Evolutionary conservation across 345 rosid species (phyloP).

Genomic region (Isatis tinctoria): DNA sequence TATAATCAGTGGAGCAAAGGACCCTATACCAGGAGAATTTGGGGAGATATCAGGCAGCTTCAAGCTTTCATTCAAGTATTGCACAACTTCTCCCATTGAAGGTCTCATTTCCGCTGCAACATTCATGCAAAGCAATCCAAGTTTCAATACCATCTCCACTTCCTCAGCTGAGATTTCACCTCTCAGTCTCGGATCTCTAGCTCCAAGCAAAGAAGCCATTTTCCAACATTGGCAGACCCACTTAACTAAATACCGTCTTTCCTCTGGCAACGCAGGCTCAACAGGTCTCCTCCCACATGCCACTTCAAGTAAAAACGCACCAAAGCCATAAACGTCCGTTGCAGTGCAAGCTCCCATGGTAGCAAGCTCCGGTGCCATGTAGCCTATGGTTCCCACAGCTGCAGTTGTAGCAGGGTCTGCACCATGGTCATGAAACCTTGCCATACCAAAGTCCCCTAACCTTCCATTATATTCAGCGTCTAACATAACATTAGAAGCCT

Average conservation of each 20-base stretch:
- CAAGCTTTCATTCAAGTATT: slow-evolving; percentile 6
- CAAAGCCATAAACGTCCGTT: slow-evolving; percentile 43
- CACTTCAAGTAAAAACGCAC: slow-evolving; percentile 42
- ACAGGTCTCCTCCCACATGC: slow-evolving; percentile 50
- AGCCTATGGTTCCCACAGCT: slow-evolving; percentile 46
- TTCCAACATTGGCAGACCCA: slow-evolving; percentile 34
- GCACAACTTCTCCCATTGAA: slow-evolving; percentile 17
- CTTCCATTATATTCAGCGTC: slow-evolving; percentile 40
- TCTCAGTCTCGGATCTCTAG: slow-evolving; percentile 35
- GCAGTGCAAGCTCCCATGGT: slow-evolving; percentile 32
- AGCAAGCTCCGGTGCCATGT: slow-evolving; percentile 45
- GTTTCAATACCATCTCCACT: slow-evolving; percentile 38
- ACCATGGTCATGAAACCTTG: slow-evolving; percentile 42
- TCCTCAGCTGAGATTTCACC: slow-evolving; percentile 37
- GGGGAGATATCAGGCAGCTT: slow-evolving; percentile 24
- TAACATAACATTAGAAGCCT: slow-evolving; percentile 43
- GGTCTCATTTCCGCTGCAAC: slow-evolving; percentile 36
- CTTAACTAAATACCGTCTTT: slow-evolving; percentile 28
- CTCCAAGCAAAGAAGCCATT: slow-evolving; percentile 36
- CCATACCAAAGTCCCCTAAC: slow-evolving; percentile 53
- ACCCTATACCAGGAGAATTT: slow-evolving; percentile 18
- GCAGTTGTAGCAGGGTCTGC: slow-evolving; percentile 36
- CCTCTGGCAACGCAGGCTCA: slow-evolving; percentile 16
- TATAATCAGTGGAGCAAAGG: background rate
- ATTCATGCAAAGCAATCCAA: slow-evolving; percentile 39